Evolutionary conservation across 169 alveolate genomes (phyloP).

Genomic region (Eimeria zaria): DNA sequence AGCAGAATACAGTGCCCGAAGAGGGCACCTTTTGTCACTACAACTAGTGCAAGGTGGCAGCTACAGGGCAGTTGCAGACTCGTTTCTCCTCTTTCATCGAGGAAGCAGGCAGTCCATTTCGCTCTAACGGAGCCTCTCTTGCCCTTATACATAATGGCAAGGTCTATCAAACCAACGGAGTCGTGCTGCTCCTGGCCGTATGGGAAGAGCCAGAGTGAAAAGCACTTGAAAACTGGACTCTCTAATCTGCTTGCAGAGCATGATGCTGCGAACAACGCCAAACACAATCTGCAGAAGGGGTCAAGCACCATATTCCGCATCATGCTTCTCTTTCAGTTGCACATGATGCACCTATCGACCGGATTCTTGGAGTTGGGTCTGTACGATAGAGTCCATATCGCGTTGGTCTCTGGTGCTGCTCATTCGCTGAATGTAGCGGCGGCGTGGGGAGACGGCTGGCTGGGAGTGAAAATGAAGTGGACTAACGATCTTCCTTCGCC

Average conservation of each 20-base stretch:
- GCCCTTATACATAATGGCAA: slow-evolving; percentile 79
- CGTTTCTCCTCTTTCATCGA: slow-evolving; percentile 71
- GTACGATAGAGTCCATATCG: neutral
- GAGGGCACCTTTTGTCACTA: neutral
- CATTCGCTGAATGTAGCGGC: neutral
- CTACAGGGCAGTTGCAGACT: slow-evolving; percentile 33
- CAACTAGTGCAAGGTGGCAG: neutral
- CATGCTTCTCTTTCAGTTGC: neutral
- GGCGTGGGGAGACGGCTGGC: neutral
- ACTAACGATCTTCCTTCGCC: slow-evolving; percentile 82
- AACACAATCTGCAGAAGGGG: neutral
- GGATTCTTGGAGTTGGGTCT: neutral
- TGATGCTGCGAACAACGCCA: slow-evolving; percentile 28
- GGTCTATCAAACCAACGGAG: slow-evolving; percentile 77
- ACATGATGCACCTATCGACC: neutral
- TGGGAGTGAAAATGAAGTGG: neutral
- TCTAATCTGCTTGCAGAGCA: slow-evolving; percentile 76
- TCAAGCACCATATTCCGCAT: neutral
- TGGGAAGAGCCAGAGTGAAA: slow-evolving; percentile 82
- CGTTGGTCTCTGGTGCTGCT: neutral
- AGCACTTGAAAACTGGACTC: slow-evolving; percentile 78
- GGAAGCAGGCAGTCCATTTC: slow-evolving; percentile 83
- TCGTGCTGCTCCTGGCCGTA: slow-evolving; percentile 84
- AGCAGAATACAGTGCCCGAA: neutral
- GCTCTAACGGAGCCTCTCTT: slow-evolving; percentile 78